Evolutionary conservation across 1,139 yeast species (phyloP), one percentile per base, ranked within the genome.

Genomic region (Yamadazyma atlantica): DNA sequence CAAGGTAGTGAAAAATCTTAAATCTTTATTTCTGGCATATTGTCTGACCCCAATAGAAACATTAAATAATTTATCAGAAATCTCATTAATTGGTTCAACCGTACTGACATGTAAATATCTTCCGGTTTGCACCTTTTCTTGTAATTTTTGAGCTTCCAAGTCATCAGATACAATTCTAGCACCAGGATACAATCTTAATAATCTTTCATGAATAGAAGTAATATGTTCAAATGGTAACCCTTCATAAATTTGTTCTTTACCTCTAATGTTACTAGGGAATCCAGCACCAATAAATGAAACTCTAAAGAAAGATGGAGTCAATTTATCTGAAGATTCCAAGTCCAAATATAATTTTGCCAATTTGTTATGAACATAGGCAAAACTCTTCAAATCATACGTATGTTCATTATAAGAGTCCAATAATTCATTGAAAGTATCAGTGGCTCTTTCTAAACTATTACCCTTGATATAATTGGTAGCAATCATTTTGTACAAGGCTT

Each of bases 141-240:
- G 59, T 44, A 80, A 57, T 40, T 62, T 62, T 38, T 64, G 68
- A 2, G 84, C 85, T 46, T 82, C 85, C n/a, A 69, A 68, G 54
- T 84, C 90, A 45, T 77, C 80, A 34, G 80, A 67, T 22, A 87
- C 69, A 43, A 87, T 80, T 41, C 83, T 75, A 1, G 96, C 88
- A 36, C 96, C 96, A 18, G 94, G 95, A 58, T 86, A 86, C 34
- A 85, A 64, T 54, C 81, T 77, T 51, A 82, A 73, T 46, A 88
- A 66, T 50, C 95, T 72, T 52, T 83, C 88, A 51, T 85, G 90
- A 56, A 88, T 84, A 2, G 94, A 82, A 4, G 89, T 82, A 40
- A 88, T 82, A 58, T 86, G 94, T 56, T 88, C 96, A 63, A 86
- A 88, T 19, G 95, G 90, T 37, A 81, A 69, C 11, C 96, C 96